These are phyloP conservation scores for Colletotrichum echinochloae DNA, from an alignment of 2,329 filamentous ascomycete genomes.

Conservation along the genomic window DNA sequence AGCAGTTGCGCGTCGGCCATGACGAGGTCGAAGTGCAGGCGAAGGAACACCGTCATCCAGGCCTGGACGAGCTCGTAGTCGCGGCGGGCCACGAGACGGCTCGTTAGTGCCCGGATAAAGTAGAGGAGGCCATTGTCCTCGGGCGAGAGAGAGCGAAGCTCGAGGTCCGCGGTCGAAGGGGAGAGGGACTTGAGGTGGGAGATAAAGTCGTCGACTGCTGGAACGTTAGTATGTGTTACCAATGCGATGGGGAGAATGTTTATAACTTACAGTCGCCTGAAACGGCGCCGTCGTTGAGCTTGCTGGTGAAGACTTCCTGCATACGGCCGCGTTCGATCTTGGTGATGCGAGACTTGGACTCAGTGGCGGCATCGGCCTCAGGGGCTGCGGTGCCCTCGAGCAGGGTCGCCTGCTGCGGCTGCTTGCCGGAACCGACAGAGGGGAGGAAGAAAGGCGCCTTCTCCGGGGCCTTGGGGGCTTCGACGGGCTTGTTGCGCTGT, in stretches of 20 bases:
- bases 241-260: background rate
- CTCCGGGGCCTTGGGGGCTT: constrained; percentile 90
- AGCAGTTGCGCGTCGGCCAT: constrained; percentile 66
- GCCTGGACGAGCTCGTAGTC: constrained; percentile 96
- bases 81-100: constrained; percentile 72
- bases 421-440: constrained; percentile 61
- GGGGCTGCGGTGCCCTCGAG: constrained; percentile 45
- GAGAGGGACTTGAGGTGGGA: constrained; percentile 83
- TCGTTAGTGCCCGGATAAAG: constrained; percentile 86
- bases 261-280: constrained; percentile 70
- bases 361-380: constrained; percentile 49
- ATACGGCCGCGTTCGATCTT: constrained; percentile 70
- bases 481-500: constrained; percentile 92
- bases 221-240: constrained; percentile 43
- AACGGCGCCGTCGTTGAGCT: constrained; percentile 64
- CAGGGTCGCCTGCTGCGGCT: constrained; percentile 42
- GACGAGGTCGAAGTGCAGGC: constrained; percentile 75
- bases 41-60: constrained; percentile 96
- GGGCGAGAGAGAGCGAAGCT: constrained; percentile 82
- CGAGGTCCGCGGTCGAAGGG: constrained; percentile 88
- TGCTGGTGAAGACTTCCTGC: constrained; percentile 69
- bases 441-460: constrained; percentile 97
- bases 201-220: constrained; percentile 73
- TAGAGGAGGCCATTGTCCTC: constrained; percentile 77
- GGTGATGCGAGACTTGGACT: constrained; percentile 72